Evolutionary conservation across 2,329 filamentous ascomycete genomes (phyloP), one percentile per base, ranked within the genome.

Genomic region (Mariannaea sp.): DNA sequence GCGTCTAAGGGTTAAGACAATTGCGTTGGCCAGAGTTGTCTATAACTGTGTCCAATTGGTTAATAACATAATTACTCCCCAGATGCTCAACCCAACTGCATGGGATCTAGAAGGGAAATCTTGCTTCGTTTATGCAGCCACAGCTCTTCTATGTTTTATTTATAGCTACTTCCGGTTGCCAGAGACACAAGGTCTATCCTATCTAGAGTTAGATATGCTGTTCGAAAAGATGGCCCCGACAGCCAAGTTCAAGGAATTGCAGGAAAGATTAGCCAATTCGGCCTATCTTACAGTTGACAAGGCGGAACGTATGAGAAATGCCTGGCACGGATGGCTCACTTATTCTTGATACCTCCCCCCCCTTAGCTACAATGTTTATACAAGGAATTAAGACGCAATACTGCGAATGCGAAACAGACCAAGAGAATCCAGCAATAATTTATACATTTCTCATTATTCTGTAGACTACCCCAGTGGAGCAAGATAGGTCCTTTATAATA

Each of bases 1-100:
- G 8, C 80, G 90, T 4, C 79, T 94, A 16, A 86, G 90, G 64
- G 90, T 92, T 76, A 94, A 94, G 75, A 93, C 90, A 0, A 86
- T 93, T 10, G 89, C 91, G 0, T 80, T 93, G 0, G 89, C 88
- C 4, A 84, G 90, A 47, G 86, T 52, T 8, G 32, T 39, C 7
- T 57, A 57, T 20, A 57, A 59, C 27, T 24, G 53, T 6, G 26
- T 45, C 17, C 27, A 40, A 29, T 45, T 59, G 19, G 39, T 41
- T 13, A 43, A 41, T 26, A 49, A 49, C 42, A 30, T 54, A 46
- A 22, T 60, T 12, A 49, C 41, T 26, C 50, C 50, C 1, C 51
- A 42, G 7, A 55, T 59, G 24, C 45, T 62, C n/a, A 60, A 58
- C n/a, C 60, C 58, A 3, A 55, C 48, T 4, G 53, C 60, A 8